Evolutionary conservation across 495 filamentous ascomycete genomes (phyloP), one percentile per base, ranked within the genome.

Genomic region (Penicillium desertorum): DNA sequence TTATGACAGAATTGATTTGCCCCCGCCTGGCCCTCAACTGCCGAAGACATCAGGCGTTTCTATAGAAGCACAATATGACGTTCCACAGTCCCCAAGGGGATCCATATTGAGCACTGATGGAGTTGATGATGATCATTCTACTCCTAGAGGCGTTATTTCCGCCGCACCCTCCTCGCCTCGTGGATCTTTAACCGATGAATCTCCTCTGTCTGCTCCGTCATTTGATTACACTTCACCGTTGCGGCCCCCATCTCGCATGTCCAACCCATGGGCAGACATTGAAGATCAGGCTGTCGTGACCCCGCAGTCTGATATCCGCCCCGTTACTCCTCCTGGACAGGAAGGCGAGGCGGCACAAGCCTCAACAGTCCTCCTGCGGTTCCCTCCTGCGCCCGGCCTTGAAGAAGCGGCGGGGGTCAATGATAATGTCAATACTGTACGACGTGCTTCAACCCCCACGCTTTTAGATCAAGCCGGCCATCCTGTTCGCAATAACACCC

Each of bases 201-300:
- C 71, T 5, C 52, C 64, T 36, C 54, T 71, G 10, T 67, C 69
- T 1, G 63, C 66, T n/a, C 65, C 65, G 3, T 71, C 66, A 14
- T 58, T 69, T 3, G 71, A 68, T 27, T 59, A 66, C 25, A 46
- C 66, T n/a, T 70, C 71, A 25, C 65, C 72, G 37, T 43, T 70
- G 41, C 72, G 66, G 29, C 64, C 70, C 30, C 67, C 66, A 6
- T 76, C 76, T 23, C 69, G 69, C 9, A 68, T 73, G 46, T 69
- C 68, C 8, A 79, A 79, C 37, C 76, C 76, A 6, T 79, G 76
- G 76, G 72, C 65, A 22, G 67, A 74, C 20, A 59, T 58, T 7
- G 49, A 58, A 14, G 65, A 67, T 17, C 49, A 56, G n/a, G 14
- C 53, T 34, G 36, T 58, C 25, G 32, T 41, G 45, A 59, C 62